A percentile compares a stretch with the other conserved stretches of the same genome.
Conservation (phyloP, 1,139 yeast genomes). For the Eremothecium cymbalariae region DNA sequence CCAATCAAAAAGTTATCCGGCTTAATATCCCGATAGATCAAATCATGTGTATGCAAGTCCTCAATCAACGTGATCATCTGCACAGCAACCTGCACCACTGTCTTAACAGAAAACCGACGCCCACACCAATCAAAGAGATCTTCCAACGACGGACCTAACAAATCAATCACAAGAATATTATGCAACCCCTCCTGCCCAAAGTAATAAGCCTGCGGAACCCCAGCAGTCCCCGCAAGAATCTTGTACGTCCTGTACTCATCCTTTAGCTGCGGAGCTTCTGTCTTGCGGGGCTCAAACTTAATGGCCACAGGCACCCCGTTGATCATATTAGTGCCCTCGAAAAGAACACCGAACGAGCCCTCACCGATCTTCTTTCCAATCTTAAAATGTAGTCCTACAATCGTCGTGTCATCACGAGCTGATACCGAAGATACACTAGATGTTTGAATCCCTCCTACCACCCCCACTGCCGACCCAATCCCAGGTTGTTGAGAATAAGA, state of each 20-base stretch:
- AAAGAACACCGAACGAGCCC: slow-evolving; percentile 76
- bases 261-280: slow-evolving; percentile 72
- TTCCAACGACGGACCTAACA: slow-evolving; percentile 69
- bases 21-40: slow-evolving; percentile 70
- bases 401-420: slow-evolving; percentile 33
- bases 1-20: slow-evolving; percentile 98
- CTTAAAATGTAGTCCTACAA: slow-evolving; percentile 72
- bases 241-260: slow-evolving; percentile 72
- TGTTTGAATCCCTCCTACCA: slow-evolving; percentile 5
- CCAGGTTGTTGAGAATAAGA: slow-evolving; percentile 7
- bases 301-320: slow-evolving; percentile 73
- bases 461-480: slow-evolving; percentile 6
- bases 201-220: slow-evolving; percentile 68
- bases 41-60: slow-evolving; percentile 57
- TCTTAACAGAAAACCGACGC: slow-evolving; percentile 56
- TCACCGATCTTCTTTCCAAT: slow-evolving; percentile 80
- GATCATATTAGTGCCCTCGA: slow-evolving; percentile 70
- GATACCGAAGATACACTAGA: slow-evolving; percentile 10
- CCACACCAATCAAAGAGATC: slow-evolving; percentile 81
- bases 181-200: slow-evolving; percentile 78
- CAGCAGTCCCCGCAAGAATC: slow-evolving; percentile 50
- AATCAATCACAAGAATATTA: slow-evolving; percentile 63
- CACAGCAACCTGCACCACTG: slow-evolving; percentile 65
- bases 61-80: slow-evolving; percentile 68
- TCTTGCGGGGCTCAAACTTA: slow-evolving; percentile 70